Evolutionary conservation across 768 basidiomycete species (phyloP).

Genomic region (Sporobolomyces phaffii): DNA sequence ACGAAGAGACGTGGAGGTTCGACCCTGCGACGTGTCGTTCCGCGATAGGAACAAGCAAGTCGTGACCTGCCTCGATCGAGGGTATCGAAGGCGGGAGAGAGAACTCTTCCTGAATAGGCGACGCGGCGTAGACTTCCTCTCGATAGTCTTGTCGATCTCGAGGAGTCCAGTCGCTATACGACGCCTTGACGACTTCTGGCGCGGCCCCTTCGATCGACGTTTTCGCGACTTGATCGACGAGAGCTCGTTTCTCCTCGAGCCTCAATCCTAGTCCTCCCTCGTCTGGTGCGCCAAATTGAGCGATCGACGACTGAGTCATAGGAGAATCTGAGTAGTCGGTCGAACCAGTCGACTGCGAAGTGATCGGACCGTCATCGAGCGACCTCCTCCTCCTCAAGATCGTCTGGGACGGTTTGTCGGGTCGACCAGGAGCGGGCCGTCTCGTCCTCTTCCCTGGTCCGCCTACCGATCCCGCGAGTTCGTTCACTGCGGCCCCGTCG

Average conservation of each 20-base stretch:
- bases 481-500: not conserved
- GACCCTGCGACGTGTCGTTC: not conserved
- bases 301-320: not conserved
- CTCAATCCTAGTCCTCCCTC: not conserved
- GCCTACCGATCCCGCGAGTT: not conserved
- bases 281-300: not conserved
- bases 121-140: not conserved
- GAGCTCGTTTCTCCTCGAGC: not conserved
- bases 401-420: slow-evolving; percentile 4
- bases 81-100: not conserved
- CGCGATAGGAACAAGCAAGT: slow-evolving; percentile 8
- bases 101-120: not conserved
- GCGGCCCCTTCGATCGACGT: not conserved
- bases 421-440: not conserved
- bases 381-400: slow-evolving; percentile 4
- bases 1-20: not conserved
- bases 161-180: not conserved
- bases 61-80: slow-evolving; percentile 15
- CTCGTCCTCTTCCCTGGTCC: not conserved
- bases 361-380: slow-evolving; percentile 11
- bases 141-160: not conserved
- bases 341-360: slow-evolving; percentile 3
- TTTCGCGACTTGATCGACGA: slow-evolving; percentile 2
- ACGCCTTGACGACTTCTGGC: not conserved
- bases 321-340: not conserved